Evolutionary conservation across 129 eudicot genomes (phyloP).

Genomic region (Pittosporum tobira): DNA sequence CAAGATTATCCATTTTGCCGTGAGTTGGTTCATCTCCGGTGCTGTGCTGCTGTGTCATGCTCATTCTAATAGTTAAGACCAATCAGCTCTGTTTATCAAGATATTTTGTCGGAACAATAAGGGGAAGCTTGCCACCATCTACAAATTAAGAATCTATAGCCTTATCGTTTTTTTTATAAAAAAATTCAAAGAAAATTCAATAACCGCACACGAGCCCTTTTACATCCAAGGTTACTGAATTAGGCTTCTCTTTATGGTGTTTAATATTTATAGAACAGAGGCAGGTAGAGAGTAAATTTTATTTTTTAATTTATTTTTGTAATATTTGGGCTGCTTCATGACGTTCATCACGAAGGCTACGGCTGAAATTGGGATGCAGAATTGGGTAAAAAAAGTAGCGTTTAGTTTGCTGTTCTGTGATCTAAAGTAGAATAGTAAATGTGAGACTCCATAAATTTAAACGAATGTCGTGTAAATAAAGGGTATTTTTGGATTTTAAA

Average conservation of each 20-base stretch:
- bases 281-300: neutral
- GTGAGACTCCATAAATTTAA: no score
- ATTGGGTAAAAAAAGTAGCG: neutral
- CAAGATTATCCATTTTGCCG: conserved; percentile 26
- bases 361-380: no score
- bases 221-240: no score
- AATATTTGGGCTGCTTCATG: neutral
- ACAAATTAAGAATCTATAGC: neutral
- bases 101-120: neutral
- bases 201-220: neutral
- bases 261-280: neutral
- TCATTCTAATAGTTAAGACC: conserved; percentile 36
- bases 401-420: neutral
- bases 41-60: conserved; percentile 60
- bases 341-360: no score
- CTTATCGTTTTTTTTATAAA: no score
- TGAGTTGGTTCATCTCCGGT: no score
- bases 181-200: no score
- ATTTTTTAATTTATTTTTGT: neutral
- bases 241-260: neutral
- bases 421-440: no score
- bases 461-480: no score
- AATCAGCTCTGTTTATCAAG: conserved; percentile 53
- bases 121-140: neutral
- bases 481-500: no score